Conservation (phyloP, 2,329 filamentous ascomycete species). For the Zymoseptoria crescenta region DNA sequence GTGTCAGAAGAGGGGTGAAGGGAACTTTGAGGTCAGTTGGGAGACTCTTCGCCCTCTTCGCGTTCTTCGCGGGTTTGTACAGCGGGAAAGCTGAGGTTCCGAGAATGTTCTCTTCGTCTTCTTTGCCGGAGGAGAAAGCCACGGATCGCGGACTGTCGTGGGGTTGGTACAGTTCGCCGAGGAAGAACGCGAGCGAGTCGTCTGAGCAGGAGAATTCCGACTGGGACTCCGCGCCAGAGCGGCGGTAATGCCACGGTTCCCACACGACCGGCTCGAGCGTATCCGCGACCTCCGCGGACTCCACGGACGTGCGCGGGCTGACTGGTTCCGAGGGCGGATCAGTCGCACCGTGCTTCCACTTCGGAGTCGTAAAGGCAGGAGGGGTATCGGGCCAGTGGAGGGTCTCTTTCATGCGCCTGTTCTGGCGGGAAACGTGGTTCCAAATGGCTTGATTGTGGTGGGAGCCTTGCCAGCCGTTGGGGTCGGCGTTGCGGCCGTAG, state of each 20-base stretch:
- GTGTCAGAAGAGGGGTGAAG: background rate
- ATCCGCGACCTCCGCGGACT: background rate
- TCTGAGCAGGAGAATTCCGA: background rate
- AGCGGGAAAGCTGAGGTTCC: background rate
- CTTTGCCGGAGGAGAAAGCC: background rate
- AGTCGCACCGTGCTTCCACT: background rate
- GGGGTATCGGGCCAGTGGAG: background rate
- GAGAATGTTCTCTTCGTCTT: background rate
- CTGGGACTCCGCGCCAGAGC: background rate
- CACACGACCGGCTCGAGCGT: background rate
- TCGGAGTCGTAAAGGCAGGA: background rate
- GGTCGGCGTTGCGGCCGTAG: background rate
- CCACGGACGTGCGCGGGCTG: background rate
- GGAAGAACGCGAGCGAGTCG: background rate
- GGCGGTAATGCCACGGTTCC: background rate
- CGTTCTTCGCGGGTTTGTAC: background rate
- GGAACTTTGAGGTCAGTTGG: background rate
- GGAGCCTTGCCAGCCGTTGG: constrained; percentile 1
- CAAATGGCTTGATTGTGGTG: background rate
- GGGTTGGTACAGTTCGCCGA: background rate
- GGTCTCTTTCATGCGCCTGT: background rate
- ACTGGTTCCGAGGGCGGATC: background rate
- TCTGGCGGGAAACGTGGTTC: background rate
- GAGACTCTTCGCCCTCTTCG: background rate
- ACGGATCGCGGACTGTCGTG: background rate